phyloP scores from a whole-genome alignment of 2,329 filamentous ascomycete genomes.

The Colletotrichum musicola region DNA sequence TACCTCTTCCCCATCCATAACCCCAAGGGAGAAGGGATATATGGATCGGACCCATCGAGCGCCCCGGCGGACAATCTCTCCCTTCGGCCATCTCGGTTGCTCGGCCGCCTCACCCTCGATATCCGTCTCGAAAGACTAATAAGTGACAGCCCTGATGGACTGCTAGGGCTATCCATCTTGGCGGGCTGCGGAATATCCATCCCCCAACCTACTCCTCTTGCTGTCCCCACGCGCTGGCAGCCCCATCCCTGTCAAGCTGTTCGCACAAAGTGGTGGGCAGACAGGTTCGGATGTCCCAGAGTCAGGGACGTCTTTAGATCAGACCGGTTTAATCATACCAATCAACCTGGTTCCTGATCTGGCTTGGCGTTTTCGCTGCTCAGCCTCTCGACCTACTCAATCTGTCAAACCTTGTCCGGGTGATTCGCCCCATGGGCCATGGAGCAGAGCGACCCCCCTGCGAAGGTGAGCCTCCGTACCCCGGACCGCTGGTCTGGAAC shows the following conservation, averaged over 20 bases:
- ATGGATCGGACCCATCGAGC: slow-evolving; percentile 6
- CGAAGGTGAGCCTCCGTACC: background rate
- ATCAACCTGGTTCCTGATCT: slow-evolving; percentile 31
- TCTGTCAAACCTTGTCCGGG: slow-evolving; percentile 23
- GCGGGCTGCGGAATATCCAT: background rate
- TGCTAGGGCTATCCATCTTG: slow-evolving; percentile 1
- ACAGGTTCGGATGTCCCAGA: no score
- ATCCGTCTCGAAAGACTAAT: slow-evolving; percentile 15
- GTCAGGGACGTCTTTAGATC: background rate
- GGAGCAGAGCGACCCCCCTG: slow-evolving; percentile 22
- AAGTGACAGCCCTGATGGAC: background rate
- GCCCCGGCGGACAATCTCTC: background rate
- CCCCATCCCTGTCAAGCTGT: no score
- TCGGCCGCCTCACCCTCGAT: slow-evolving; percentile 16
- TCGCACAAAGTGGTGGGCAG: no score
- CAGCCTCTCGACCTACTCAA: slow-evolving; percentile 29
- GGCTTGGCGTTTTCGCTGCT: slow-evolving; percentile 24
- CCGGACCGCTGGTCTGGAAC: slow-evolving; percentile 18
- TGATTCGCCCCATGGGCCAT: slow-evolving; percentile 17
- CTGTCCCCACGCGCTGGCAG: background rate
- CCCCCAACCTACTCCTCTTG: no score
- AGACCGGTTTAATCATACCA: slow-evolving; percentile 28
- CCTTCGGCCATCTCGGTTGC: slow-evolving; percentile 6
- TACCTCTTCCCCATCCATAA: background rate
- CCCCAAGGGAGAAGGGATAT: background rate